Base-by-base conservation (phyloP, 2,329 filamentous ascomycete species). In the Knufia fluminis region DNA sequence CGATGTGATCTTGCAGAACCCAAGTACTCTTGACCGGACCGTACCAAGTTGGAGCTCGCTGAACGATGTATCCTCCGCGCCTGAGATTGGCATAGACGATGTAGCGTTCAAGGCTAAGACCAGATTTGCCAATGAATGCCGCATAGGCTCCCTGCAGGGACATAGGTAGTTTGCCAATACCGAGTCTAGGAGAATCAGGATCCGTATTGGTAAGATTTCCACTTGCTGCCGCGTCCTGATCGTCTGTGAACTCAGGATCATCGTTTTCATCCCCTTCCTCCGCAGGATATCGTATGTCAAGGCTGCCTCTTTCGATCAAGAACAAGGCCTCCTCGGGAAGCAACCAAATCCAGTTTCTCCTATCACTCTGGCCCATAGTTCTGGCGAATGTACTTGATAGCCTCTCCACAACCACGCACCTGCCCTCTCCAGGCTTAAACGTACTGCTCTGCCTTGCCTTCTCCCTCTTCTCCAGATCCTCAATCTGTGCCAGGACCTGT, bases 261-360 rank as follows among this genome's bases (percentile, higher is more conserved):
- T 46, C 40, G 3, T 50, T 33, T 2, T 46, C 42, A 2, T 40
- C 51, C 0, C 55, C 57, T 19, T 45, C 41, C n/a, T 59, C 52
- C 2, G 59, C 61, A 3, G 52, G 60, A 86, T 87, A 96, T 73
- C 89, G 83, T 35, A 96, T 76, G 65, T 97, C 88, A 60, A 97
- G 61, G 41, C 79, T 89, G 0, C 91, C 92, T 60, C 92, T 74
- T 70, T 98, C 92, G 7, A 97, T 74, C 54, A 96, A 66, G 61
- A 89, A 96, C 47, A 98, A 73, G 4, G 89, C 86, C 67, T 98
- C 92, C 63, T 98, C 92, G 0, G 91, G 91, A 33, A 95, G 66
- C 45, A 98, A 64, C 90, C 90, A 96, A 35, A 90, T 70, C 54
- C 77, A 80, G 24, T 82, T 77, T 52, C 74, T 75, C 2, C 75